Conservation (phyloP, 352 stramenopile genomes). For the Phytopythium vexans region DNA sequence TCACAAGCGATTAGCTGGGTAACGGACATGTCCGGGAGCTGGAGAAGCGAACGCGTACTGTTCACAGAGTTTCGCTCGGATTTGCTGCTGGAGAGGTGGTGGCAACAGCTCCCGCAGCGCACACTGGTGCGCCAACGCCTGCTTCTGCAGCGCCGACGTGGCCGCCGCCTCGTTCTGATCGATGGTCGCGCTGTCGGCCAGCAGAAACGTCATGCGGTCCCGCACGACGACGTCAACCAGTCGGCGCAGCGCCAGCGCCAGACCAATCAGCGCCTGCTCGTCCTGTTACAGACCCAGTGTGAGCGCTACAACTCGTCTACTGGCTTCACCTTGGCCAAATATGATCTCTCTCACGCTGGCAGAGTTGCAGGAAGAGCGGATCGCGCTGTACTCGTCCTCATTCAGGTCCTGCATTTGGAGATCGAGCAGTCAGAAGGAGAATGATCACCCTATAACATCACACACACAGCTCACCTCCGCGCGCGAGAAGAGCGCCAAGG, state of each 20-base stretch:
- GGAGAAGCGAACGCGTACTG: constrained; percentile 9
- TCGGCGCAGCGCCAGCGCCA: constrained; percentile 31
- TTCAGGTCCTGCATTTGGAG: constrained; percentile 5
- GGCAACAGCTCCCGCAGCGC: constrained; percentile 35
- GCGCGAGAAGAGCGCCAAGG: constrained; percentile 26
- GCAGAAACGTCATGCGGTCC: constrained; percentile 52
- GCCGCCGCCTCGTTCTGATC: background rate
- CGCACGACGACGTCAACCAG: constrained; percentile 45
- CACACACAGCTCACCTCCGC: constrained; percentile 6
- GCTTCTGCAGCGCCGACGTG: constrained; percentile 18
- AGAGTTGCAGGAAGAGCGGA: constrained; percentile 3
- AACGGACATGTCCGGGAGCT: background rate
- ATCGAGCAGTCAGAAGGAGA: background rate
- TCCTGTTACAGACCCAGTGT: constrained; percentile 19
- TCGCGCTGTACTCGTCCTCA: constrained; percentile 2
- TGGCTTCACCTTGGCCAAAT: too few species aligned
- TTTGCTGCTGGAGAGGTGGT: constrained; percentile 31
- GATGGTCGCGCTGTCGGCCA: constrained; percentile 10
- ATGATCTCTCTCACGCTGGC: constrained; percentile 8
- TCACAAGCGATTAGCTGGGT: background rate
- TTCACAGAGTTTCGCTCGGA: constrained; percentile 35
- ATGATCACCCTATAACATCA: background rate
- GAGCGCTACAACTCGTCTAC: background rate
- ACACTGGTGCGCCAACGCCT: constrained; percentile 28
- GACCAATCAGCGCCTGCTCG: constrained; percentile 31